A percentile compares a stretch with the other conserved stretches of the same genome.
These are phyloP conservation scores for Alternaria brassicicola DNA, from an alignment of 2,329 filamentous ascomycete species.

Conservation along the genomic window DNA sequence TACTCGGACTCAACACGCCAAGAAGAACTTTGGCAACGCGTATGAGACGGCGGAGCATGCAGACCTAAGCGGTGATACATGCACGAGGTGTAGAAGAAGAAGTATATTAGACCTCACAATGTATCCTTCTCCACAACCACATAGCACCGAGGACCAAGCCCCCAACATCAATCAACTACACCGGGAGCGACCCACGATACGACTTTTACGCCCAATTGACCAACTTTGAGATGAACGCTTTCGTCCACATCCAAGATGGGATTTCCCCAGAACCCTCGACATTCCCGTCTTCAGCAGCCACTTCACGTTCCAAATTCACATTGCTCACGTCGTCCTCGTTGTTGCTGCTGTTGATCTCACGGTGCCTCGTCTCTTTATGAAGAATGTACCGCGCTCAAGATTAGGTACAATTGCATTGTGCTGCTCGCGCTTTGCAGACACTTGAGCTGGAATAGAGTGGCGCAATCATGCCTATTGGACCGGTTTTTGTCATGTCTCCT, in stretches of 20 bases:
- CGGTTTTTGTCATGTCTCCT: neutral
- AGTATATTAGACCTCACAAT: neutral
- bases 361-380: conserved; percentile 27
- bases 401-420: conserved; percentile 28
- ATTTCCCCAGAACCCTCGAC: conserved; percentile 18
- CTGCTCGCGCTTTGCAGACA: neutral
- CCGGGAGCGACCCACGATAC: neutral
- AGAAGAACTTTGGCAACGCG: neutral
- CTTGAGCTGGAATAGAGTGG: neutral
- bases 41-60: neutral
- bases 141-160: neutral
- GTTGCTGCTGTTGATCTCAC: conserved; percentile 20
- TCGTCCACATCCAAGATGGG: conserved; percentile 8
- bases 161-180: neutral
- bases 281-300: conserved; percentile 35
- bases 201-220: neutral
- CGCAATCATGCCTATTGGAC: neutral
- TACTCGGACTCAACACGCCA: neutral
- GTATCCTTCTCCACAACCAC: neutral
- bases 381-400: conserved; percentile 28
- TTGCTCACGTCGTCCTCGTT: conserved; percentile 20
- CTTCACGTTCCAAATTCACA: conserved; percentile 23
- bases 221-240: neutral
- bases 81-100: neutral
- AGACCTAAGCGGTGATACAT: neutral